A percentile compares a stretch with the other conserved stretches of the same genome.
Conservation (phyloP, 345 rosid genomes). For the Carallia brachiata region DNA sequence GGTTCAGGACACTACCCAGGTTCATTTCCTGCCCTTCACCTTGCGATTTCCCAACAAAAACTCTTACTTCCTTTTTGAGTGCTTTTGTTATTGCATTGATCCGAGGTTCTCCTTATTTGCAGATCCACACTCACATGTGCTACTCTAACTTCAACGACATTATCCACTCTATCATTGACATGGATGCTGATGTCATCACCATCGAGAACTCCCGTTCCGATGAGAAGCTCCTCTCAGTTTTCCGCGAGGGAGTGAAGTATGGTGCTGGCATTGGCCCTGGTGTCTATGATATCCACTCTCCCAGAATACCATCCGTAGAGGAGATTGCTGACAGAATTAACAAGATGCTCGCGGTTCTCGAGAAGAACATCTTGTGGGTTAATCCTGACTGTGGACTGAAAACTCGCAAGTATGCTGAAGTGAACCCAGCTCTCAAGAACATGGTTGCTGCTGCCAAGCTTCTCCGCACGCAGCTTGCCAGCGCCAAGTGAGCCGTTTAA, state of each 20-base stretch:
- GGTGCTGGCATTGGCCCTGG: constrained; percentile 99
- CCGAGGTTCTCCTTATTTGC: constrained; percentile 1
- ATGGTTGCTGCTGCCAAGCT: constrained; percentile 93
- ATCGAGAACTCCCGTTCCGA: constrained; percentile 99
- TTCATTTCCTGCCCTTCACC: constrained; percentile 18
- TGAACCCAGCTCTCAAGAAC: constrained; percentile 84
- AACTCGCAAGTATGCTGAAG: constrained; percentile 89
- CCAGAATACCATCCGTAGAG: constrained; percentile 87
- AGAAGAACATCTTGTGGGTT: constrained; percentile 88
- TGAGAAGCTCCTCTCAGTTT: constrained; percentile 93
- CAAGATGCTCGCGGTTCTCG: constrained; percentile 96
- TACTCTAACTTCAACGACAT: constrained; percentile 98
- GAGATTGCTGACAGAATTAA: constrained; percentile 93
- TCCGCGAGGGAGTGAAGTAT: constrained; percentile 97
- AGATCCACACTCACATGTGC: constrained; percentile 99
- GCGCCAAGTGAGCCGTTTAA: constrained; percentile 61
- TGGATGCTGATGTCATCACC: constrained; percentile 98
- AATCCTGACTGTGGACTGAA: constrained; percentile 98
- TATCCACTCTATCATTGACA: constrained; percentile 90
- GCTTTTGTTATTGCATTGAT: background rate
- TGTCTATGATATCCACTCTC: constrained; percentile 95
- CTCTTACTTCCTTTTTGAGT: background rate
- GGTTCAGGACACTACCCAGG: constrained; percentile 89
- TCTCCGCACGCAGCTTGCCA: constrained; percentile 83
- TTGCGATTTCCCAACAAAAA: background rate